Percentiles rank a stretch among this genome's conserved stretches.
Conservation (phyloP, 2,329 filamentous ascomycete genomes). For the Escovopsis sp. region DNA sequence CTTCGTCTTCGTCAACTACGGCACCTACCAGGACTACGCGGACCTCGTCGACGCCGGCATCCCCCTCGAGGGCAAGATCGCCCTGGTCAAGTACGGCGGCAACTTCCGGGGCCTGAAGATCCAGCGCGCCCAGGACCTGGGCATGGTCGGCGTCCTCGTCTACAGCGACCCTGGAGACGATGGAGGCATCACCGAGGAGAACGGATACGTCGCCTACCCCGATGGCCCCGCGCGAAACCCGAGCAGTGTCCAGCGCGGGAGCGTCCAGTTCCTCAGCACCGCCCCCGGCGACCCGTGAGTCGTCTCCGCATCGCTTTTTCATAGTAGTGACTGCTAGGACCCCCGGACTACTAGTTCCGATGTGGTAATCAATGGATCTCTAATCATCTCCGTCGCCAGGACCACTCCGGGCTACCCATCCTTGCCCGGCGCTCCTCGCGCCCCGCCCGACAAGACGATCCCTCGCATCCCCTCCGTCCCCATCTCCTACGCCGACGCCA, state of each 20-base stretch:
- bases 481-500: slow-evolving; percentile 73
- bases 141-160: slow-evolving; percentile 72
- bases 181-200: slow-evolving; percentile 63
- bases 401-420: slow-evolving; percentile 91
- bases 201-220: slow-evolving; percentile 68
- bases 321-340: neutral
- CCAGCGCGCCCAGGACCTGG: slow-evolving; percentile 80
- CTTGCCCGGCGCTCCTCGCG: slow-evolving; percentile 70
- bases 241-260: slow-evolving; percentile 80
- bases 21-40: slow-evolving; percentile 73
- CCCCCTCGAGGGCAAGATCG: slow-evolving; percentile 70
- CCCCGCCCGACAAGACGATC: slow-evolving; percentile 53
- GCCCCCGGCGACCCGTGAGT: slow-evolving; percentile 52
- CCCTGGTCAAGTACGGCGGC: slow-evolving; percentile 69
- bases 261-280: slow-evolving; percentile 64
- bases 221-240: slow-evolving; percentile 77
- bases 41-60: slow-evolving; percentile 65
- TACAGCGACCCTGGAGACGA: slow-evolving; percentile 88
- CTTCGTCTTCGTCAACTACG: slow-evolving; percentile 85
- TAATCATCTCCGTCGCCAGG: slow-evolving; percentile 12
- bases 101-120: slow-evolving; percentile 86
- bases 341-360: no score
- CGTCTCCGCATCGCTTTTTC: neutral
- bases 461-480: slow-evolving; percentile 83
- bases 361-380: neutral